A percentile compares a stretch with the other conserved stretches of the same genome.
These are phyloP conservation scores for Lachnellula subtilissima DNA, from an alignment of 2,329 filamentous ascomycete genomes.

Conservation along the genomic window DNA sequence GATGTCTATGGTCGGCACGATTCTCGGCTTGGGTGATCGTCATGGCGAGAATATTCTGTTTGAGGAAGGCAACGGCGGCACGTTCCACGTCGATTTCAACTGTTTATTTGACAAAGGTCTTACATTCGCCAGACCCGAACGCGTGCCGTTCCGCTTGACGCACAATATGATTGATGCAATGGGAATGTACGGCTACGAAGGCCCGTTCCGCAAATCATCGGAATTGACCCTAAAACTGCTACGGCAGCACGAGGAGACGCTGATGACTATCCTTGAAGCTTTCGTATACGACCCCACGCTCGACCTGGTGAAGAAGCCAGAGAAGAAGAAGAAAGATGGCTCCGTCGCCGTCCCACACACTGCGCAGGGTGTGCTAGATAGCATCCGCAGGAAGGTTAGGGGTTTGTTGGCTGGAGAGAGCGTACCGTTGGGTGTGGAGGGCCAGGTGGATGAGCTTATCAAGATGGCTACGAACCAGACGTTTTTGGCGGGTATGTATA, in stretches of 20 bases:
- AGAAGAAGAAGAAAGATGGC: slow-evolving; percentile 39
- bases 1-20: slow-evolving; percentile 99
- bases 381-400: slow-evolving; percentile 78
- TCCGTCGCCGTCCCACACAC: slow-evolving; percentile 53
- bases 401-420: slow-evolving; percentile 82
- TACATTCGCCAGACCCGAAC: slow-evolving; percentile 90
- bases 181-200: slow-evolving; percentile 89
- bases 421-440: slow-evolving; percentile 89
- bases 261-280: slow-evolving; percentile 96
- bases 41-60: slow-evolving; percentile 97
- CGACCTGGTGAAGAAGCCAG: slow-evolving; percentile 76
- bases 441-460: slow-evolving; percentile 94
- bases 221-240: slow-evolving; percentile 83
- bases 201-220: slow-evolving; percentile 84
- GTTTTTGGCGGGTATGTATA: slow-evolving; percentile 91
- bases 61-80: slow-evolving; percentile 86
- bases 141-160: slow-evolving; percentile 92
- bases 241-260: slow-evolving; percentile 86
- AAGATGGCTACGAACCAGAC: slow-evolving; percentile 74
- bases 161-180: slow-evolving; percentile 99
- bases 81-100: slow-evolving; percentile 99
- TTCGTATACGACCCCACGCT: slow-evolving; percentile 97
- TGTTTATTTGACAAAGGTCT: slow-evolving; percentile 98
- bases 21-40: slow-evolving; percentile 86
- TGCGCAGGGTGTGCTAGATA: slow-evolving; percentile 78